A percentile compares a stretch with the other conserved stretches of the same genome.
Conservation (phyloP, 1,139 yeast species). For the Scheffersomyces illinoinensis region DNA sequence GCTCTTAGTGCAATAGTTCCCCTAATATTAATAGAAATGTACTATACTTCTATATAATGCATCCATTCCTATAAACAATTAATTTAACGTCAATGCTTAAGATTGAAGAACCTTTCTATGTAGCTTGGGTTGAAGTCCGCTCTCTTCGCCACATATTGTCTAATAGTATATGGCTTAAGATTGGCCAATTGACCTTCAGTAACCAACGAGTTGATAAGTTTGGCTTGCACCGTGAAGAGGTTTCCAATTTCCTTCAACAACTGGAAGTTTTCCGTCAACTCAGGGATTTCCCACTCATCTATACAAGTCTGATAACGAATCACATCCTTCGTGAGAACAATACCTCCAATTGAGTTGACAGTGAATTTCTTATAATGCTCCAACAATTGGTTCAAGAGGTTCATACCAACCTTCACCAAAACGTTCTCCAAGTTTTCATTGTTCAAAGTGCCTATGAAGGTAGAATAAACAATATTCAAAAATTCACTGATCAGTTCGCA, state of each 20-base stretch:
- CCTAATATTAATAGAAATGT: slow-evolving; percentile 3
- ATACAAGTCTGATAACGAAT: slow-evolving; percentile 74
- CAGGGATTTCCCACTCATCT: slow-evolving; percentile 68
- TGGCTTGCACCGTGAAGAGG: slow-evolving; percentile 73
- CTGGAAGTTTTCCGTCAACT: slow-evolving; percentile 67
- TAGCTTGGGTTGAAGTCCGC: slow-evolving; percentile 65
- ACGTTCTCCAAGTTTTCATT: slow-evolving; percentile 56
- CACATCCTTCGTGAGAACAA: slow-evolving; percentile 80
- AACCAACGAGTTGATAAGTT: slow-evolving; percentile 71
- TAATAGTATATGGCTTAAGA: slow-evolving; percentile 64
- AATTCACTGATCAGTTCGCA: slow-evolving; percentile 65
- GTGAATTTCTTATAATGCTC: slow-evolving; percentile 76
- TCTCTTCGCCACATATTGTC: slow-evolving; percentile 71
- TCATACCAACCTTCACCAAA: slow-evolving; percentile 60
- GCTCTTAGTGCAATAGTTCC: slow-evolving; percentile 4
- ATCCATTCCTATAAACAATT: background rate
- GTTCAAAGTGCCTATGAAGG: slow-evolving; percentile 38
- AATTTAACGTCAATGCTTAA: slow-evolving; percentile 19
- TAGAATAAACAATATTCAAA: slow-evolving; percentile 45
- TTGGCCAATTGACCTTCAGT: slow-evolving; percentile 78
- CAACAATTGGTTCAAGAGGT: slow-evolving; percentile 59
- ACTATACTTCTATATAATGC: slow-evolving; percentile 2
- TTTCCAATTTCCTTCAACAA: slow-evolving; percentile 82
- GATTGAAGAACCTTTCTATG: slow-evolving; percentile 49
- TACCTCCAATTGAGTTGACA: slow-evolving; percentile 82